phyloP scores from a whole-genome alignment of 2,329 filamentous ascomycete genomes.

The Neospermospora avenae region DNA sequence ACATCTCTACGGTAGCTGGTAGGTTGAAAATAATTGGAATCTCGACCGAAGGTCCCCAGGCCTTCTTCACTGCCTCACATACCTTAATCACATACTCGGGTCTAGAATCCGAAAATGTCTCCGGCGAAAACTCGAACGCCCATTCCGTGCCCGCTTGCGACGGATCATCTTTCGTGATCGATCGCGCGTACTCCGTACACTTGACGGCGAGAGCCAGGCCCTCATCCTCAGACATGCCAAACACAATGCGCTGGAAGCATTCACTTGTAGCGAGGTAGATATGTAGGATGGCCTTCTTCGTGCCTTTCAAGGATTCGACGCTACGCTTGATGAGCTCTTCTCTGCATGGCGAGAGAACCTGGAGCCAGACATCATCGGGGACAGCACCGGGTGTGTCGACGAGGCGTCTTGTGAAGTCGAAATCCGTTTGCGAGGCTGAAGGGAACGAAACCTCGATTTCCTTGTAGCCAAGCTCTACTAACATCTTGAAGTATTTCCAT shows the following conservation, averaged over 20 bases:
- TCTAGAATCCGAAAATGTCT: conserved; percentile 86
- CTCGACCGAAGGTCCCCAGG: conserved; percentile 79
- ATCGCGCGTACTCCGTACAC: conserved; percentile 82
- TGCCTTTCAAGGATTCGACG: conserved; percentile 81
- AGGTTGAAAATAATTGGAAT: conserved; percentile 94
- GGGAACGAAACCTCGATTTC: conserved; percentile 97
- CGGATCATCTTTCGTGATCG: conserved; percentile 80
- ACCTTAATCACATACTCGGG: conserved; percentile 79
- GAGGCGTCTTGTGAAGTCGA: conserved; percentile 86
- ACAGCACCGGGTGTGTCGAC: conserved; percentile 80
- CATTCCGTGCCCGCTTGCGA: conserved; percentile 58
- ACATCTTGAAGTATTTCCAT: conserved; percentile 92
- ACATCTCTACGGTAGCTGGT: conserved; percentile 91
- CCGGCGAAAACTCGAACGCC: conserved; percentile 81
- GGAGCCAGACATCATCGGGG: conserved; percentile 86
- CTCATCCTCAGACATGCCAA: conserved; percentile 81
- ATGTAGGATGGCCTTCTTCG: conserved; percentile 92
- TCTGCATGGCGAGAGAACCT: conserved; percentile 89
- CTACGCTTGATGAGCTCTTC: conserved; percentile 87
- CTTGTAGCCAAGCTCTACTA: conserved; percentile 89
- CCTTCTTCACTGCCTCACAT: conserved; percentile 89
- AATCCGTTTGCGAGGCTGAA: conserved; percentile 91
- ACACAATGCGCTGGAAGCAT: conserved; percentile 90
- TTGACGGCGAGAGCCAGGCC: conserved; percentile 76
- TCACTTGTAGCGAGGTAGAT: conserved; percentile 95